Evolutionary conservation across 768 basidiomycete species (phyloP), one percentile per base, ranked within the genome.

Genomic region (Tricholoma sp.): DNA sequence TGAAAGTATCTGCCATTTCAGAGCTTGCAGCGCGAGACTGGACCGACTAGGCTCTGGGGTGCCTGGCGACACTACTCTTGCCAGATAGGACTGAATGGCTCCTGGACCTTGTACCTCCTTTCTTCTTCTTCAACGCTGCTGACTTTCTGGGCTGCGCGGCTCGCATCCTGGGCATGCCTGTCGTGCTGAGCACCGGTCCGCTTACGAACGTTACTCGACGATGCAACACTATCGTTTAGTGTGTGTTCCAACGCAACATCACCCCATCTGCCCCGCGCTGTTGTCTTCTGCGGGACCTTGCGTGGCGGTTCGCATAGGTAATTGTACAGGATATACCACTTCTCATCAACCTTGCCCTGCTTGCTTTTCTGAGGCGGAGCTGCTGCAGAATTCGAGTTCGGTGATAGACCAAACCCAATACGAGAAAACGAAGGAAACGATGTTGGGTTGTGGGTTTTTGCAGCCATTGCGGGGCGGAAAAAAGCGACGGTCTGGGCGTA

Each of bases 261-360:
- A 2, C 74, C 73, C 72, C 75, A 77, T 58, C 76, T 79, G 63
- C 73, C 74, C 59, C 75, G 68, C n/a, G 69, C 61, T 57, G 61
- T 65, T 59, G 41, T 61, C 44, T 63, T 58, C 24, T 68, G 60
- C 58, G 74, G 61, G 7, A 62, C 62, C 53, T 65, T 65, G 41
- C 61, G 68, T 10, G 74, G 71, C n/a, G 68, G 66, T 60, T 86
- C 84, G 68, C 80, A 79, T 1, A 84, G 83, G 0, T 83, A 82
- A 59, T 80, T 82, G 74, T 86, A 85, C 0, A 84, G 83, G 50
- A 81, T 81, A 68, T 84, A 84, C 80, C 82, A 83, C 55, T 83
- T 79, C 18, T 79, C 78, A 24, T 77, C 72, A 12, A 64, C 53
- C n/a, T 45, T 52, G 31, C 54, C 51, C 17, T 51, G 37, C 44